Percentiles rank a stretch among this genome's conserved stretches.
These are phyloP conservation scores for Amyloporia xantha DNA, from an alignment of 768 basidiomycete genomes.

Conservation along the genomic window DNA sequence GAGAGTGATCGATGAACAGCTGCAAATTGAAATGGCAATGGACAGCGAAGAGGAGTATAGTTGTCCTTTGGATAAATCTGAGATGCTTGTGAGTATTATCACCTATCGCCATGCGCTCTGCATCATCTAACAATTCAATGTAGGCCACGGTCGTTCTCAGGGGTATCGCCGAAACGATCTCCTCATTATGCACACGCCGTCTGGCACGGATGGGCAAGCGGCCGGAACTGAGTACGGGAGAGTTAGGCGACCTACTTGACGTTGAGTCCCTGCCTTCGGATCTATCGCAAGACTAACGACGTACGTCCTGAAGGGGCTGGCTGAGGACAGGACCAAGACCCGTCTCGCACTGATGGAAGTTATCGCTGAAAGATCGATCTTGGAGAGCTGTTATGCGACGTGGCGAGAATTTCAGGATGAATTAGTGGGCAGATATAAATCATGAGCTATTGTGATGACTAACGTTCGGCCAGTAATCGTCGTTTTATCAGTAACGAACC, in stretches of 20 bases:
- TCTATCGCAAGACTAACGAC: neutral
- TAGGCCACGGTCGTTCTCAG: neutral
- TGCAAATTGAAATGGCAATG: neutral
- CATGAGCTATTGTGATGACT: neutral
- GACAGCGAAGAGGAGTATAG: neutral
- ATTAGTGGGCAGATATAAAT: neutral
- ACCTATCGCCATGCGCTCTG: neutral
- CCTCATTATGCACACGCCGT: slow-evolving; percentile 6
- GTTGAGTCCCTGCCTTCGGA: slow-evolving; percentile 3
- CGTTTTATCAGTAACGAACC: too few relatives aligned
- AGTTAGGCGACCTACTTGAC: slow-evolving; percentile 9
- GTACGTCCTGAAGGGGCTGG: slow-evolving; percentile 8
- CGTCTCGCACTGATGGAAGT: slow-evolving; percentile 16
- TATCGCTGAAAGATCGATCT: slow-evolving; percentile 20
- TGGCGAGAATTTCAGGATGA: slow-evolving; percentile 16
- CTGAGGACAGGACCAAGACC: slow-evolving; percentile 7
- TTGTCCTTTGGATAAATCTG: neutral
- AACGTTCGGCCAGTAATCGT: neutral
- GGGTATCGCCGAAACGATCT: neutral
- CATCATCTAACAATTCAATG: neutral
- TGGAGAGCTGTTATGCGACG: slow-evolving; percentile 16
- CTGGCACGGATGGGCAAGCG: slow-evolving; percentile 8
- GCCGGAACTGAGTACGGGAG: neutral
- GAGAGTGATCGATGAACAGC: neutral
- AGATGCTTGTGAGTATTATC: neutral